These are phyloP conservation scores for Tuber umbilicatum DNA, from an alignment of 495 filamentous ascomycete genomes.

Conservation along the genomic window DNA sequence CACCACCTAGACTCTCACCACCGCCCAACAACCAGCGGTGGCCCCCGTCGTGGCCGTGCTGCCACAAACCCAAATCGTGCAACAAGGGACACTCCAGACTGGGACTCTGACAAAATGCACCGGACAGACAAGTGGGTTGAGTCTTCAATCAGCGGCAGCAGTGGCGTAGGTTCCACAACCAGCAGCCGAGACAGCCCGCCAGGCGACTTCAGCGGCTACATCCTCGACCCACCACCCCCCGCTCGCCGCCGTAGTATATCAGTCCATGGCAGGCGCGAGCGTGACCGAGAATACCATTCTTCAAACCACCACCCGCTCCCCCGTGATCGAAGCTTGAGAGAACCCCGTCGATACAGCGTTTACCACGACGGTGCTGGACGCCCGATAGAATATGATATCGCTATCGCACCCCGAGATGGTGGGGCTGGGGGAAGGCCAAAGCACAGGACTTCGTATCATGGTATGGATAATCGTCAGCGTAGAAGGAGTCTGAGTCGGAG, in stretches of 20 bases:
- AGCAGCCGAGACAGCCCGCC: not conserved
- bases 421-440: slow-evolving; percentile 8
- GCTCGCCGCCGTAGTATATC: slow-evolving; percentile 29
- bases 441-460: slow-evolving; percentile 24
- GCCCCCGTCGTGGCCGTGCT: not conserved
- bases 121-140: slow-evolving; percentile 31
- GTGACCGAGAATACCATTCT: slow-evolving; percentile 18
- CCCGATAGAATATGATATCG: slow-evolving; percentile 24
- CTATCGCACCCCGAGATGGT: slow-evolving; percentile 7
- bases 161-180: slow-evolving; percentile 24
- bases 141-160: slow-evolving; percentile 32
- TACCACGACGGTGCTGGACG: slow-evolving; percentile 5
- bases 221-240: slow-evolving; percentile 33
- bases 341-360: slow-evolving; percentile 16
- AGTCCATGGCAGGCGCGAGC: slow-evolving; percentile 19
- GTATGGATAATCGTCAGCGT: not conserved
- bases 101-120: slow-evolving; percentile 27
- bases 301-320: slow-evolving; percentile 23
- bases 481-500: slow-evolving; percentile 26
- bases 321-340: slow-evolving; percentile 25
- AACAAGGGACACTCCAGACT: slow-evolving; percentile 17
- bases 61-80: not conserved
- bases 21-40: not conserved
- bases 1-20: not conserved
- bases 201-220: slow-evolving; percentile 18